Conservation (phyloP, 2,329 filamentous ascomycete species). For the Trichophaea hybrida region DNA sequence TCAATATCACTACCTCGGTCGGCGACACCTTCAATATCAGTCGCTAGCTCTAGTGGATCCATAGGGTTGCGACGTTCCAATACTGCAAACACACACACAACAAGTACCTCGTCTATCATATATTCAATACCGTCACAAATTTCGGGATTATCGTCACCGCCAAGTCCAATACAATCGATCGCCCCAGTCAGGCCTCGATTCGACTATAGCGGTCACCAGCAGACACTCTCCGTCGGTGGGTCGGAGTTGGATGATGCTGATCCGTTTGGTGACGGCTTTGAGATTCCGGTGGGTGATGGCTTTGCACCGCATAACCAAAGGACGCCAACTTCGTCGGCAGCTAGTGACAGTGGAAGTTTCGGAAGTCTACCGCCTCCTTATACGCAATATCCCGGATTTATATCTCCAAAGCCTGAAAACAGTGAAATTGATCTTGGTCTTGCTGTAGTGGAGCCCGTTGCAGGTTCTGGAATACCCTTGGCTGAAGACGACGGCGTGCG, state of each 20-base stretch:
- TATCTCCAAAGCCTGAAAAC: conserved; percentile 10
- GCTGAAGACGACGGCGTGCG: neutral
- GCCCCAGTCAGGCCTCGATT: conserved; percentile 15
- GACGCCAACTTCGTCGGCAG: conserved; percentile 3
- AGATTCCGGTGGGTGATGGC: conserved; percentile 18
- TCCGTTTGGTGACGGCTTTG: conserved; percentile 17
- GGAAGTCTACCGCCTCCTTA: conserved; percentile 20
- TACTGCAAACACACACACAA: conserved; percentile 10
- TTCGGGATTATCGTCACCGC: conserved; percentile 16
- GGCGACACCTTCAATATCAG: conserved; percentile 11
- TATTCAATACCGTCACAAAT: conserved; percentile 21
- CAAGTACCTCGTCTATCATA: conserved; percentile 16
- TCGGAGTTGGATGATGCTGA: conserved; percentile 13
- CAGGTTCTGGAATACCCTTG: neutral
- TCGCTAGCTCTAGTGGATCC: neutral
- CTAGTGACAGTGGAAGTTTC: conserved; percentile 8
- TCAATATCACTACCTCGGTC: conserved; percentile 17
- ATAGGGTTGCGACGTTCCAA: conserved; percentile 15
- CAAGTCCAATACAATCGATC: conserved; percentile 14
- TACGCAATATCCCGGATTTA: conserved; percentile 14
- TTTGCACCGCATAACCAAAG: conserved; percentile 17
- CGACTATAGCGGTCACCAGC: conserved; percentile 19
- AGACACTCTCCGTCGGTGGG: conserved; percentile 17
- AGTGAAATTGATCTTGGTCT: conserved; percentile 5
- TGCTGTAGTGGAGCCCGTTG: conserved; percentile 5